phyloP scores from a whole-genome alignment of 179 eudicot genomes.

The Heliamphora pulchella region DNA sequence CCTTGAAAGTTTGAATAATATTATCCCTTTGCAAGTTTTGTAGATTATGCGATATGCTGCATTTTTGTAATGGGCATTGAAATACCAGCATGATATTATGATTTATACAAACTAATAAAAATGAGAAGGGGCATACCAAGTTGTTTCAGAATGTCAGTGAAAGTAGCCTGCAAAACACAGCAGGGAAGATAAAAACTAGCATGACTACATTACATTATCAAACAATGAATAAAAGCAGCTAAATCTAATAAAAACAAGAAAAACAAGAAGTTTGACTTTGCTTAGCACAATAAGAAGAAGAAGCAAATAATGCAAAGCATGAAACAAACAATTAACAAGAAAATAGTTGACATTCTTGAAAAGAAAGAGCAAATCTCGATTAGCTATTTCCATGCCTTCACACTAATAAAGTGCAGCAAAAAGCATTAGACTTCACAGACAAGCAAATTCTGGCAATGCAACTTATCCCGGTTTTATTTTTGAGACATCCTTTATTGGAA shows the following conservation, averaged over 20 bases:
- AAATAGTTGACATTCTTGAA: background rate
- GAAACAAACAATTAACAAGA: background rate
- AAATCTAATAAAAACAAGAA: background rate
- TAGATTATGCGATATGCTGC: too few relatives aligned
- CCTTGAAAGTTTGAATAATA: too few relatives aligned
- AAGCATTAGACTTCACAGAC: too few relatives aligned
- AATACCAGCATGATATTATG: background rate
- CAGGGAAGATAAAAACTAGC: background rate
- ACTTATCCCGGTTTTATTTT: background rate
- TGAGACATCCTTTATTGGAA: too few relatives aligned
- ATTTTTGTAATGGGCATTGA: too few relatives aligned
- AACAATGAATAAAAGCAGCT: background rate
- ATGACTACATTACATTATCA: background rate
- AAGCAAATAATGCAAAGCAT: background rate
- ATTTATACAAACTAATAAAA: background rate
- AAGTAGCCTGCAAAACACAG: slow-evolving; percentile 69
- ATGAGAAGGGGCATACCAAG: slow-evolving; percentile 48
- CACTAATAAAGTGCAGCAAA: slow-evolving; percentile 4
- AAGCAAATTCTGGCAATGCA: background rate
- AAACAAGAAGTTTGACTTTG: background rate
- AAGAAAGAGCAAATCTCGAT: background rate
- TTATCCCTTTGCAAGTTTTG: too few relatives aligned
- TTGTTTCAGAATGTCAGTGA: slow-evolving; percentile 81
- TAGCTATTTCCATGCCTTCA: background rate
- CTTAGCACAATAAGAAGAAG: background rate